These are phyloP conservation scores for Sporothrix curviconia DNA, from an alignment of 2,329 filamentous ascomycete genomes.

Conservation along the genomic window DNA sequence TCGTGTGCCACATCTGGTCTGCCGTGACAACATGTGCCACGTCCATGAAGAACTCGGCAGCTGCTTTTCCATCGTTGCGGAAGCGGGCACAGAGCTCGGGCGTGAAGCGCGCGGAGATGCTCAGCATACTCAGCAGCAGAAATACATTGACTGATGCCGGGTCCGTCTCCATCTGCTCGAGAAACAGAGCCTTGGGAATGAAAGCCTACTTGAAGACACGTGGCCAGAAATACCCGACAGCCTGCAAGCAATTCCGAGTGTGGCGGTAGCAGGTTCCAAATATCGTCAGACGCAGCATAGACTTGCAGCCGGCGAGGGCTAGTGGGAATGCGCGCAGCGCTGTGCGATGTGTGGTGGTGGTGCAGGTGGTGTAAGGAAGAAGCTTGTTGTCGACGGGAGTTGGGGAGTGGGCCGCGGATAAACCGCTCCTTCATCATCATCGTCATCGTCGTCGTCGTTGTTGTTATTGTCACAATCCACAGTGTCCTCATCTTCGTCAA, in stretches of 20 bases:
- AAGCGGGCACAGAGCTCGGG: slow-evolving; percentile 40
- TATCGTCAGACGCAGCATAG: background rate
- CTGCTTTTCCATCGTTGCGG: slow-evolving; percentile 35
- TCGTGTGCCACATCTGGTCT: slow-evolving; percentile 44
- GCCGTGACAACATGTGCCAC: slow-evolving; percentile 24
- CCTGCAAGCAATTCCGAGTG: slow-evolving; percentile 1
- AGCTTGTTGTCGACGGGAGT: background rate
- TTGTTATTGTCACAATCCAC: too few relatives aligned
- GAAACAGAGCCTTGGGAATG: slow-evolving; percentile 39
- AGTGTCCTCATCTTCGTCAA: background rate
- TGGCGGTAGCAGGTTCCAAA: slow-evolving; percentile 6
- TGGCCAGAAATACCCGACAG: slow-evolving; percentile 5
- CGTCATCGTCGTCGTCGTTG: background rate
- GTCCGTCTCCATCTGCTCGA: slow-evolving; percentile 38
- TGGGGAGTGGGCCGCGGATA: background rate
- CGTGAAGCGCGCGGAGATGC: slow-evolving; percentile 50
- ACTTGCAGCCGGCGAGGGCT: background rate
- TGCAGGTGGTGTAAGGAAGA: background rate
- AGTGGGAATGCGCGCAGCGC: background rate
- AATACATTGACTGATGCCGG: slow-evolving; percentile 44
- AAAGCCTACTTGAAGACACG: slow-evolving; percentile 4
- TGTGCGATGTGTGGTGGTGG: background rate
- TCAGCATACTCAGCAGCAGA: slow-evolving; percentile 47
- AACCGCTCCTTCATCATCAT: background rate
- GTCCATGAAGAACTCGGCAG: slow-evolving; percentile 30